A percentile compares a stretch with the other conserved stretches of the same genome.
These are phyloP conservation scores for Boechera stricta DNA, from an alignment of 345 rosid genomes.

Conservation along the genomic window DNA sequence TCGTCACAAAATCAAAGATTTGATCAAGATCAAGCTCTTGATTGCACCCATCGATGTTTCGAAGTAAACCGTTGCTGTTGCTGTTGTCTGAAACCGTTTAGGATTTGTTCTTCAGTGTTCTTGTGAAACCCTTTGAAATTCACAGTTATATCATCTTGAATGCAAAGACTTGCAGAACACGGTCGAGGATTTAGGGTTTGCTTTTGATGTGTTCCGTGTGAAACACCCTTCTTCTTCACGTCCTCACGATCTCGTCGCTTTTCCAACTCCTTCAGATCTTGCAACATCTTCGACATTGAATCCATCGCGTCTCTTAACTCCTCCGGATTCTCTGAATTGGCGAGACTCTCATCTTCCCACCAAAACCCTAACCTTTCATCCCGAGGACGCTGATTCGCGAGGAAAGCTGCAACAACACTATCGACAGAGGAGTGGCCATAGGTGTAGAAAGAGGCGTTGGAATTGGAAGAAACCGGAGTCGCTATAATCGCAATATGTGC, in stretches of 20 bases:
- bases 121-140: background rate
- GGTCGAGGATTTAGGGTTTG: conserved; percentile 19
- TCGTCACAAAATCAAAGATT: background rate
- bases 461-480: conserved; percentile 14
- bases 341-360: conserved; percentile 31
- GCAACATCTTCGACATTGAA: conserved; percentile 7
- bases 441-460: conserved; percentile 22
- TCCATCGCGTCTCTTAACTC: background rate
- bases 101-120: background rate
- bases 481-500: conserved; percentile 17
- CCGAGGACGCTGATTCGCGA: background rate
- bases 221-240: conserved; percentile 10
- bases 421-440: conserved; percentile 41
- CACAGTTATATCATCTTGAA: background rate
- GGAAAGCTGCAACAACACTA: conserved; percentile 30
- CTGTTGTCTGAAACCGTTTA: background rate
- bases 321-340: background rate
- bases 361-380: conserved; percentile 19
- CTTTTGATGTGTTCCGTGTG: background rate
- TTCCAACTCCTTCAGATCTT: background rate
- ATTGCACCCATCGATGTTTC: background rate
- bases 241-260: background rate
- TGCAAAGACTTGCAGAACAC: background rate
- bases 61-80: background rate
- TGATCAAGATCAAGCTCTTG: conserved; percentile 19